Evolutionary conservation across 2,329 filamentous ascomycete species (phyloP).

Genomic region (Trichoderma harzianum): DNA sequence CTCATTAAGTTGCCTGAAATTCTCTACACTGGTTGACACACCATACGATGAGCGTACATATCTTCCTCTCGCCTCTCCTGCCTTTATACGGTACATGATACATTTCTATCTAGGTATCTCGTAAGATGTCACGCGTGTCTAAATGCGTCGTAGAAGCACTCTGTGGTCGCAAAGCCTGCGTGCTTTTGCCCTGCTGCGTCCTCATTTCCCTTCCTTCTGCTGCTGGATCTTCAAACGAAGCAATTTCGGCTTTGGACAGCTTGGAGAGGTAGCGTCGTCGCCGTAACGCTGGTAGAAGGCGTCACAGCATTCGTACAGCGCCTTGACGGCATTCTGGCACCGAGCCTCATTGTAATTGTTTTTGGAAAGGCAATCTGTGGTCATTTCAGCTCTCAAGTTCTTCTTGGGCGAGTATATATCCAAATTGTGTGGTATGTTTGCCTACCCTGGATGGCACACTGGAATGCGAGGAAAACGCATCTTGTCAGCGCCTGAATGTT

Average conservation of each 20-base stretch:
- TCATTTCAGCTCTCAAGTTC: not conserved
- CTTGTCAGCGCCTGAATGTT: not conserved
- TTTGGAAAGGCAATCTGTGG: conserved; percentile 77
- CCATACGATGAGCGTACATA: conserved; percentile 45
- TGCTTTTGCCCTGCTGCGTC: too few species aligned
- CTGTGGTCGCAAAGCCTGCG: not conserved
- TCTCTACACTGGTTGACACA: conserved; percentile 44
- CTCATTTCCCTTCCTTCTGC: conserved; percentile 42
- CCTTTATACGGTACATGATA: not conserved
- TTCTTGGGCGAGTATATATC: not conserved
- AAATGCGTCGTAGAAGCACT: not conserved
- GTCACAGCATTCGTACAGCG: conserved; percentile 90
- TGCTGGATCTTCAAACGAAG: conserved; percentile 85
- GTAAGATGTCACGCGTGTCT: not conserved
- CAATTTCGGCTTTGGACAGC: conserved; percentile 80
- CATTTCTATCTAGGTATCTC: not conserved
- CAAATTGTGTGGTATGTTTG: not conserved
- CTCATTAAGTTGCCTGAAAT: conserved; percentile 66
- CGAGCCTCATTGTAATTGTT: conserved; percentile 83
- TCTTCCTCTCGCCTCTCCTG: not conserved
- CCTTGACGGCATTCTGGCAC: conserved; percentile 74
- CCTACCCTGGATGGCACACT: conserved; percentile 88
- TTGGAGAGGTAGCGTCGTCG: conserved; percentile 69
- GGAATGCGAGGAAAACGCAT: not conserved
- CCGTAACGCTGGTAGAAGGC: conserved; percentile 80